Base-by-base conservation (phyloP, 108 stramenopile species). In the Cyclotella sp. region DNA sequence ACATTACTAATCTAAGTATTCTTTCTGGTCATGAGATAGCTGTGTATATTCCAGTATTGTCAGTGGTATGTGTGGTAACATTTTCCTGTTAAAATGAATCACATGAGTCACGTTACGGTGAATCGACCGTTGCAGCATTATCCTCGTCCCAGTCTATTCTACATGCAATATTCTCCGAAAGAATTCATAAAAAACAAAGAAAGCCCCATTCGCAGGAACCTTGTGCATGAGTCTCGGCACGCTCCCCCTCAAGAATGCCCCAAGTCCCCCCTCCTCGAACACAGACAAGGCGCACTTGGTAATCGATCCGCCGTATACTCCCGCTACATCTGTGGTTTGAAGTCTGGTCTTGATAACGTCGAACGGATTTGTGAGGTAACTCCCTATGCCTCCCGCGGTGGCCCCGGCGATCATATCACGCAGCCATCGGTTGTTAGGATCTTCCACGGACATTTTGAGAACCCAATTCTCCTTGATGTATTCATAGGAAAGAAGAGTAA, bases 111-210 rank as follows among this genome's bases (percentile, higher is more conserved):
- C 34, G 34, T 34, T 34, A 6, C 6, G 34, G 6, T 5, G 34
- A 2, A 34, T 5, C 6, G 34, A 34, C 34, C 34, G 6, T 34
- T 6, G 9, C 47, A 49, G 2, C n/a, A 16, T 9, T n/a, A 49
- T 49, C 9, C 3, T 34, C 6, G 6, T 34, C 34, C 6, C 34
- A 6, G 12, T 8, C 55, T 62, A 77, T 34, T 89, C 68, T 39
- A 93, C 95, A 16, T 84, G 76, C 68, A 97, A 69, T 9, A 93
- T 62, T 39, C 76, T 72, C 51, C 95, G 85, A 73, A 98, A 97
- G 73, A 95, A 85, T 78, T 98, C 98, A 78, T 97, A 98, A 65
- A 92, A 94, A 14, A 96, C 86, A 77, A 98, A 98, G 81, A 98
- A 98, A 46, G 86, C 86, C 16, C 89, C 96, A 79, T 98, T 98